Evolutionary conservation across 495 filamentous ascomycete species (phyloP).

Genomic region (Lophiotrema nucula): DNA sequence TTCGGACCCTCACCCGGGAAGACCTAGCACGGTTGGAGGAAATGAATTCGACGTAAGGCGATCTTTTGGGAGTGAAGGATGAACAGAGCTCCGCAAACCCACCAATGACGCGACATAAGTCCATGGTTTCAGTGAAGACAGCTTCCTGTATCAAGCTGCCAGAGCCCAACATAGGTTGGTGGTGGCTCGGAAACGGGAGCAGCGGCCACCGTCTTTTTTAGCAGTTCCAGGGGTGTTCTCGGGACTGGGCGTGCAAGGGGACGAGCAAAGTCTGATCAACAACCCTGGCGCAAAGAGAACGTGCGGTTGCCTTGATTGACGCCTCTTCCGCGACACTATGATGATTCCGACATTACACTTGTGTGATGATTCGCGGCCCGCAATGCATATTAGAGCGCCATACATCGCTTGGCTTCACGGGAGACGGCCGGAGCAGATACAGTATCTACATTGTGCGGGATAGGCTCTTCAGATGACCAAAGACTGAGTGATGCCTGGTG

Average conservation of each 20-base stretch:
- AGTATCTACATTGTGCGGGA: too few species aligned
- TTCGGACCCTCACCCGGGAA: background rate
- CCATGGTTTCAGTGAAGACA: slow-evolving; percentile 3
- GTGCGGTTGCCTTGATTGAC: slow-evolving; percentile 30
- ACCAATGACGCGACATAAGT: slow-evolving; percentile 14
- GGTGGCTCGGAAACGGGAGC: background rate
- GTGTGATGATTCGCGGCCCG: slow-evolving; percentile 26
- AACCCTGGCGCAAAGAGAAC: slow-evolving; percentile 16
- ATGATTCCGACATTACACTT: background rate
- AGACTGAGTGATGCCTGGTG: too few species aligned
- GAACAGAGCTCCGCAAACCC: background rate
- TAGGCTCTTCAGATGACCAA: too few species aligned
- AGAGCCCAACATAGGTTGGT: slow-evolving; percentile 9
- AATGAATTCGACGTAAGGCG: slow-evolving; percentile 1
- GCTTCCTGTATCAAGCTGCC: background rate
- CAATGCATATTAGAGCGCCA: slow-evolving; percentile 3
- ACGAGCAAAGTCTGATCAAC: slow-evolving; percentile 6
- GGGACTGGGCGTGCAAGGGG: slow-evolving; percentile 10
- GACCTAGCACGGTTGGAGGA: slow-evolving; percentile 18
- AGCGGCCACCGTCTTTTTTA: slow-evolving; percentile 24
- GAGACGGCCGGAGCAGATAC: too few species aligned
- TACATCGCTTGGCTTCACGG: slow-evolving; percentile 19
- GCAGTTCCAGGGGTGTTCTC: slow-evolving; percentile 4
- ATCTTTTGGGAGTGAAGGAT: slow-evolving; percentile 1
- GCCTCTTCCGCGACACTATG: slow-evolving; percentile 23